phyloP scores from a whole-genome alignment of 2,329 filamentous ascomycete genomes.

The Fusarium marasasianum region DNA sequence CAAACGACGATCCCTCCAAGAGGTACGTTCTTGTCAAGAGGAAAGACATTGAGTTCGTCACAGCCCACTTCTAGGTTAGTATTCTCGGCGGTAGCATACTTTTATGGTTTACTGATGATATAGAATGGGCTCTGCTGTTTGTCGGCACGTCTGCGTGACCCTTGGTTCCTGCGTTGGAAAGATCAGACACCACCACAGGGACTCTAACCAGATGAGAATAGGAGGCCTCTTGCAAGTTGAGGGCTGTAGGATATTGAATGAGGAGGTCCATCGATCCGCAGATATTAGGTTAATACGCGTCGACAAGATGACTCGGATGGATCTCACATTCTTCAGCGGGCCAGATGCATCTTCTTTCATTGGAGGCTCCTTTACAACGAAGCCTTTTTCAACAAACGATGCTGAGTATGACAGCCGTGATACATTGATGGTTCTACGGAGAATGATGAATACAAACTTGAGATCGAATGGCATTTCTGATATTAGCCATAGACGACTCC shows the following conservation, averaged over 20 bases:
- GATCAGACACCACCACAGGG: not conserved
- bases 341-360: not conserved
- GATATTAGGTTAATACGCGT: not conserved
- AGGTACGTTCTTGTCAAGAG: not conserved
- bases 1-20: no score
- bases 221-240: no score
- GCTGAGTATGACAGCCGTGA: rapidly evolving
- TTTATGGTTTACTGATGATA: not conserved
- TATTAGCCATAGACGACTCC: not conserved
- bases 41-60: not conserved
- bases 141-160: rapidly evolving
- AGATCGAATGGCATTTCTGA: not conserved
- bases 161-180: not conserved
- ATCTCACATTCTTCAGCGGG: not conserved
- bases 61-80: not conserved
- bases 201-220: not conserved
- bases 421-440: not conserved
- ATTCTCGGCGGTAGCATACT: rapidly evolving
- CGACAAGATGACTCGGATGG: not conserved
- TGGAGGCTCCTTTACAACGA: not conserved
- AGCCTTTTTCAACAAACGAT: rapidly evolving
- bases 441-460: no score
- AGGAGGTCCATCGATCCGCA: no score
- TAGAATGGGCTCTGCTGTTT: not conserved
- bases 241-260: no score